These are phyloP conservation scores for Handroanthus guayacan DNA, from an alignment of 257 asterid genomes.

Conservation along the genomic window DNA sequence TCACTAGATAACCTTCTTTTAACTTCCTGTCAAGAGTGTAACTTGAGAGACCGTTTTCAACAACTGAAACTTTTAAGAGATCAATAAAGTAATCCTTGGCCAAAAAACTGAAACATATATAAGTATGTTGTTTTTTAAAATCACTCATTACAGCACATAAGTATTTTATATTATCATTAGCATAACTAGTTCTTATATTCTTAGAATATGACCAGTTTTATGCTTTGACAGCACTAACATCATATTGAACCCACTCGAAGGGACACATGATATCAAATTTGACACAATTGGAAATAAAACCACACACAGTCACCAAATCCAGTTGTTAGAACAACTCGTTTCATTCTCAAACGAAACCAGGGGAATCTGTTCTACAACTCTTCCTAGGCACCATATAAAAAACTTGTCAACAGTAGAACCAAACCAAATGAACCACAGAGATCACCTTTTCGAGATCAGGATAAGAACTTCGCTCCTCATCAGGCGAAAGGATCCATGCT, in stretches of 20 bases:
- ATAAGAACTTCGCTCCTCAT: constrained; percentile 84
- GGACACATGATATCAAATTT: constrained; percentile 1
- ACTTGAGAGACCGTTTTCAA: constrained; percentile 35
- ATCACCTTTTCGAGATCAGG: constrained; percentile 92
- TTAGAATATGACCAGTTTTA: constrained; percentile 1
- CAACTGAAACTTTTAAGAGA: constrained; percentile 25
- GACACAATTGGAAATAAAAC: constrained; percentile 1
- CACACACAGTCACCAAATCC: constrained; percentile 1
- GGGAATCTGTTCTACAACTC: not conserved
- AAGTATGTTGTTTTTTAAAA: not conserved
- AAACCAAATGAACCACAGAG: constrained; percentile 6
- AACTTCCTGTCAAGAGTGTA: constrained; percentile 65
- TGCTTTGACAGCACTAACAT: constrained; percentile 6
- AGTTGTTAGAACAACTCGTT: not conserved
- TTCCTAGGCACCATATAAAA: constrained; percentile 8
- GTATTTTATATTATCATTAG: not conserved
- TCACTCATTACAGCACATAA: constrained; percentile 3
- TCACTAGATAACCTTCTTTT: constrained; percentile 89
- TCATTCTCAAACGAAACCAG: not conserved
- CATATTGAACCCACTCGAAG: not conserved
- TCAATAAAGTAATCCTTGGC: constrained; percentile 20
- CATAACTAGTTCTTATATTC: not conserved
- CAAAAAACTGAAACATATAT: not conserved
- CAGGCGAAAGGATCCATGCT: constrained; percentile 96
- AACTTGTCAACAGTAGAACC: not conserved